Conservation (phyloP, 2,329 filamentous ascomycete species). For the Ramularia collo-cygni region DNA sequence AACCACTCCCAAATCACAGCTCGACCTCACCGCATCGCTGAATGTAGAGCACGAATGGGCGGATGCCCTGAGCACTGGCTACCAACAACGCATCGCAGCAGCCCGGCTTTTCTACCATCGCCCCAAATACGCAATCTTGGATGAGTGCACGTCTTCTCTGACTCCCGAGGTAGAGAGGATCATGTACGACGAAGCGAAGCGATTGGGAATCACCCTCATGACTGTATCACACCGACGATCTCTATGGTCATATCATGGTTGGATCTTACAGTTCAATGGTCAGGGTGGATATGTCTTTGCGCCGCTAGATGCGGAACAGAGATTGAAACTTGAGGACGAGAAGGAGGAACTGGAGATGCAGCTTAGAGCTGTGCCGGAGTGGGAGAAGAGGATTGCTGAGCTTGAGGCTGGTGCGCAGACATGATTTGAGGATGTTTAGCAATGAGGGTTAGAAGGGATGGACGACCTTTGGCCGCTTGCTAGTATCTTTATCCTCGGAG, state of each 20-base stretch:
- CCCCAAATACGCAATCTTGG: constrained; percentile 88
- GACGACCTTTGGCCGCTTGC: too few relatives aligned
- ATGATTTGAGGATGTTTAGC: too few relatives aligned
- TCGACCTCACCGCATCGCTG: constrained; percentile 43
- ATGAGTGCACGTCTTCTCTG: constrained; percentile 94
- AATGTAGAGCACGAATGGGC: constrained; percentile 96
- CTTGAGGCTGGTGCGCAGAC: constrained; percentile 38
- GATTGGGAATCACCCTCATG: constrained; percentile 88
- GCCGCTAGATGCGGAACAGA: constrained; percentile 75
- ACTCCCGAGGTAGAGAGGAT: constrained; percentile 88
- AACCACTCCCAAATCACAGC: constrained; percentile 43
- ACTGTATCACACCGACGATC: constrained; percentile 87
- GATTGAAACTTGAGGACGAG: constrained; percentile 86
- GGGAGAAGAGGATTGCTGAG: constrained; percentile 78
- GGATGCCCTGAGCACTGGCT: constrained; percentile 81
- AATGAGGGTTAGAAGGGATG: background rate
- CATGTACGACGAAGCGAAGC: constrained; percentile 97
- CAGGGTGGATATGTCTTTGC: constrained; percentile 90
- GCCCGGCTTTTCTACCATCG: constrained; percentile 89
- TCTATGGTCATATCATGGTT: constrained; percentile 92
- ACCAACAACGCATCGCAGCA: constrained; percentile 96
- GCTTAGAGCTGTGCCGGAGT: constrained; percentile 76
- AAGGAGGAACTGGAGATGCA: constrained; percentile 87
- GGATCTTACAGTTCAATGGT: constrained; percentile 94
- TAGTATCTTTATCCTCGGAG: too few relatives aligned